phyloP scores from a whole-genome alignment of 768 basidiomycete genomes.

The Kwoniella dendrophila region DNA sequence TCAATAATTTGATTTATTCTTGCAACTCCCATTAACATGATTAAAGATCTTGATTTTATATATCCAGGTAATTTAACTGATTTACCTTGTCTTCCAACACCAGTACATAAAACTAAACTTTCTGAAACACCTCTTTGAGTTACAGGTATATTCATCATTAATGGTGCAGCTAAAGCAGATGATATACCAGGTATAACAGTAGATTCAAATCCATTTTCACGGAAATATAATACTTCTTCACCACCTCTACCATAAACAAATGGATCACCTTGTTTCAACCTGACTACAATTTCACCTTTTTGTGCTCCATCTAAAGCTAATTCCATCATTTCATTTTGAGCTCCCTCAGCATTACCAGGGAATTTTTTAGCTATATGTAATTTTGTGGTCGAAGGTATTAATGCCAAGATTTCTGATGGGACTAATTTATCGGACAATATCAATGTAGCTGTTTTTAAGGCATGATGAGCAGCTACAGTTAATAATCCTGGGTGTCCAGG shows the following conservation, averaged over 20 bases:
- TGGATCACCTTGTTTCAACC: slow-evolving; percentile 97
- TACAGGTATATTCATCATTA: slow-evolving; percentile 86
- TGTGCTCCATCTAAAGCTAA: slow-evolving; percentile 80
- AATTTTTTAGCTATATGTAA: slow-evolving; percentile 94
- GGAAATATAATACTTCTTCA: slow-evolving; percentile 92
- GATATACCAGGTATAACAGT: slow-evolving; percentile 85
- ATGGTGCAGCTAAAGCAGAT: slow-evolving; percentile 85
- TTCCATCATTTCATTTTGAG: slow-evolving; percentile 93
- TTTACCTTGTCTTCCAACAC: slow-evolving; percentile 84
- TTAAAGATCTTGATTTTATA: slow-evolving; percentile 74
- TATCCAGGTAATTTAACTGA: slow-evolving; percentile 85
- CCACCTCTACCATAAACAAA: slow-evolving; percentile 91
- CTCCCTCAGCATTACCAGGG: slow-evolving; percentile 93
- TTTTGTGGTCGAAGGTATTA: slow-evolving; percentile 70
- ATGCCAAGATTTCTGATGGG: slow-evolving; percentile 77
- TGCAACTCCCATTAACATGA: slow-evolving; percentile 94
- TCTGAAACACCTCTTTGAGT: slow-evolving; percentile 95
- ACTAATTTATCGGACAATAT: slow-evolving; percentile 97
- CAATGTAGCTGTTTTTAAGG: slow-evolving; percentile 78
- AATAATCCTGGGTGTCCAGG: slow-evolving; percentile 93
- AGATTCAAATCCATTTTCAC: slow-evolving; percentile 77
- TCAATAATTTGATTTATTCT: slow-evolving; percentile 72
- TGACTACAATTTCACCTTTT: slow-evolving; percentile 79
- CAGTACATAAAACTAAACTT: slow-evolving; percentile 85
- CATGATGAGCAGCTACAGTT: slow-evolving; percentile 79